These are phyloP conservation scores for Sporothrix euskadiensis DNA, from an alignment of 2,329 filamentous ascomycete species.

Conservation along the genomic window DNA sequence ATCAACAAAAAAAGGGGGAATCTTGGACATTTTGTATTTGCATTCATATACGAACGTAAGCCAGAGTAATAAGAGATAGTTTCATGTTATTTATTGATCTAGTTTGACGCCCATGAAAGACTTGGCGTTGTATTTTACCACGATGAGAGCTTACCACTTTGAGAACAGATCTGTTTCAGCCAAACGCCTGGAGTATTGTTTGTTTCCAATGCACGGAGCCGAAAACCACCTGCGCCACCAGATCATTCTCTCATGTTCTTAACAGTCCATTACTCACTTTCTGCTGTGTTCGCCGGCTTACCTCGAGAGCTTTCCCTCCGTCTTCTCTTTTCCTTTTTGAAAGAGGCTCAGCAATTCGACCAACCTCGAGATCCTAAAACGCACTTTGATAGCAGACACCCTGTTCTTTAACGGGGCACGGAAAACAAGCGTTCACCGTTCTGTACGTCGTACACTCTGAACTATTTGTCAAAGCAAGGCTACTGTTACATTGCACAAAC, in stretches of 20 bases:
- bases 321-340: not conserved
- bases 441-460: not conserved
- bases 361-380: not conserved
- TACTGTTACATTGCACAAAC: not conserved
- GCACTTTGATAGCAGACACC: not conserved
- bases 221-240: conserved; percentile 6
- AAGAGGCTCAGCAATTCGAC: not conserved
- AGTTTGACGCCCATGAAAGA: not conserved
- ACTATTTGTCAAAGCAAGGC: not conserved
- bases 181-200: not conserved
- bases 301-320: too few species aligned
- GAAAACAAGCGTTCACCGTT: not conserved
- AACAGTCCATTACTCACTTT: not conserved
- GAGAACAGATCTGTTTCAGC: not conserved
- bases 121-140: not conserved
- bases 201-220: not conserved
- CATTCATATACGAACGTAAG: not conserved
- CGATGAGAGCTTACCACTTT: not conserved
- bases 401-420: not conserved
- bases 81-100: not conserved
- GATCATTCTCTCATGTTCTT: not conserved
- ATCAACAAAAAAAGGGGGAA: not conserved
- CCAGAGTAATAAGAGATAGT: not conserved
- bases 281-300: too few species aligned
- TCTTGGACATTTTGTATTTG: not conserved